These are phyloP conservation scores for Detonula confervacea DNA, from an alignment of 352 stramenopile species.

Conservation along the genomic window DNA sequence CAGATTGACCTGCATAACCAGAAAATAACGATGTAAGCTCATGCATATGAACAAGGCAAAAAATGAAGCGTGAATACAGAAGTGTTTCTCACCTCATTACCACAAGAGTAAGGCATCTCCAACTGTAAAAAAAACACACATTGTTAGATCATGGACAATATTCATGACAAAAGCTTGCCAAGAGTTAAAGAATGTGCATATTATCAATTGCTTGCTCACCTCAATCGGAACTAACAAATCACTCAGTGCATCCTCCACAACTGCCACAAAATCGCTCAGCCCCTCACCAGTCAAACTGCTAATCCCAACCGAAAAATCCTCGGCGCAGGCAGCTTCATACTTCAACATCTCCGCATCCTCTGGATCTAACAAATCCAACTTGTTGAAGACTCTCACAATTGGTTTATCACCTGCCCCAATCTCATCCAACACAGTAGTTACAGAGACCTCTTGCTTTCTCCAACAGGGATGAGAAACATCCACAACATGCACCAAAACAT, in stretches of 20 bases:
- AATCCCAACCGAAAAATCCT: slow-evolving; percentile 73
- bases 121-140: no score
- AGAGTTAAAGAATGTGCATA: no score
- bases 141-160: no score
- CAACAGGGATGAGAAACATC: slow-evolving; percentile 83
- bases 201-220: no score
- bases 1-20: no score
- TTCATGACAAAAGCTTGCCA: no score
- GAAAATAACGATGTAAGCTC: no score
- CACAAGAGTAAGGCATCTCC: slow-evolving; percentile 79
- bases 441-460: slow-evolving; percentile 81
- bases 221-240: slow-evolving; percentile 78
- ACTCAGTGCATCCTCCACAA: slow-evolving; percentile 73
- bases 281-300: slow-evolving; percentile 75
- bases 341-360: slow-evolving; percentile 72
- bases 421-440: slow-evolving; percentile 69
- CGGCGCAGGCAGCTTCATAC: slow-evolving; percentile 65
- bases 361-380: slow-evolving; percentile 78
- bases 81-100: slow-evolving; percentile 79
- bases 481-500: slow-evolving; percentile 88
- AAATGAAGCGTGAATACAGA: no score
- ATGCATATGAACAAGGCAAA: no score
- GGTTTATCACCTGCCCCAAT: slow-evolving; percentile 73
- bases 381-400: slow-evolving; percentile 84
- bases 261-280: slow-evolving; percentile 78